Evolutionary conservation across 1,284 basidiomycete species (phyloP).

Genomic region (Inonotus obliquus): DNA sequence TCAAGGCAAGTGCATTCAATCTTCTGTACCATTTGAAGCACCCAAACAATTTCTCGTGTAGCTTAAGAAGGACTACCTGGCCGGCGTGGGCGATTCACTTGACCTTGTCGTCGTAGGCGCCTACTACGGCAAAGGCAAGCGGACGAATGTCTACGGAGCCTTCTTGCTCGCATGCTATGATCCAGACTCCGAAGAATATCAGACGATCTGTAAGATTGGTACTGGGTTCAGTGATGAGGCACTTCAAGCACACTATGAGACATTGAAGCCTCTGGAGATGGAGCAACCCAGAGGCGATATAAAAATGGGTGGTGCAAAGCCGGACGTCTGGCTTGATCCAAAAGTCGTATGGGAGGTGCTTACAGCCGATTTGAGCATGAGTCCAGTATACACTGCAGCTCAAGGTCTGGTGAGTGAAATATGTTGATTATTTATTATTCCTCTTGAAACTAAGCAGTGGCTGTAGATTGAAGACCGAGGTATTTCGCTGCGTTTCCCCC

Average conservation of each 20-base stretch:
- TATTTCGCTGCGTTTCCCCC: constrained; percentile 93
- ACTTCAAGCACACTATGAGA: constrained; percentile 79
- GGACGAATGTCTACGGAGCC: constrained; percentile 94
- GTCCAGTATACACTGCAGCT: constrained; percentile 96
- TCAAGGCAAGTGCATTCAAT: constrained; percentile 63
- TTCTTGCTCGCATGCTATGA: constrained; percentile 96
- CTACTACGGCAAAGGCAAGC: constrained; percentile 97
- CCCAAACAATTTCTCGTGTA: constrained; percentile 29
- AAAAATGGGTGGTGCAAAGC: constrained; percentile 86
- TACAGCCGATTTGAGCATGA: constrained; percentile 94
- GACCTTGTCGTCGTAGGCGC: constrained; percentile 96
- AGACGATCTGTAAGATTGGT: constrained; percentile 98
- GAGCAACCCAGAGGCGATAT: constrained; percentile 69
- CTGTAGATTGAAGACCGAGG: constrained; percentile 81
- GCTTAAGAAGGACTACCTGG: constrained; percentile 97
- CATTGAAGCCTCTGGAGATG: constrained; percentile 75
- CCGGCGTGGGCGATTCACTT: constrained; percentile 96
- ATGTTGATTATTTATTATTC: constrained; percentile 4
- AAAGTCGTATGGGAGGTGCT: constrained; percentile 98
- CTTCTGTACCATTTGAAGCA: neutral
- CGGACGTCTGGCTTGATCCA: constrained; percentile 94
- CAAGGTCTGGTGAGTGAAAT: constrained; percentile 75
- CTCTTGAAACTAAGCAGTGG: constrained; percentile 7
- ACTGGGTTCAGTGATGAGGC: constrained; percentile 96
- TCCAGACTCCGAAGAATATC: constrained; percentile 84